Conservation (phyloP, 179 eudicot species). For the Silene coronaria region DNA sequence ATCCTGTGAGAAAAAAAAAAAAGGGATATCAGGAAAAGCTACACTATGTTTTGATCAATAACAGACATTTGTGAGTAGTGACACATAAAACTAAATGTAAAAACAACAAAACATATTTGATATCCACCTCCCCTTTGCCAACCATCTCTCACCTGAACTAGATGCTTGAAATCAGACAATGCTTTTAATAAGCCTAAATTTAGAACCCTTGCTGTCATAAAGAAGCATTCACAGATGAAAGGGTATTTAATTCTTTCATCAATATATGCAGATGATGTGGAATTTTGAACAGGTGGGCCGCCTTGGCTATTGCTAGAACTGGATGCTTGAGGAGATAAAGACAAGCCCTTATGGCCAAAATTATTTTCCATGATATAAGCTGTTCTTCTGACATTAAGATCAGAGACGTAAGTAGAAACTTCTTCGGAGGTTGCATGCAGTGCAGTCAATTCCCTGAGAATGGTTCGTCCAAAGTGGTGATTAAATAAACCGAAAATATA, state of each 20-base stretch:
- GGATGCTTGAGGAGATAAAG: constrained; percentile 56
- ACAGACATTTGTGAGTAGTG: neutral
- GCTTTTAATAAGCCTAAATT: constrained; percentile 89
- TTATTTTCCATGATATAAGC: constrained; percentile 22
- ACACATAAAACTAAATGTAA: neutral
- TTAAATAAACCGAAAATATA: neutral
- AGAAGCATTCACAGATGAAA: constrained; percentile 95
- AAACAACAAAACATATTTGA: neutral
- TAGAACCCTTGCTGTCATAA: constrained; percentile 94
- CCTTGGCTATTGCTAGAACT: constrained; percentile 44
- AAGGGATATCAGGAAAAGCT: constrained; percentile 4
- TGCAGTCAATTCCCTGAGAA: constrained; percentile 73
- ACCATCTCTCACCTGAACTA: constrained; percentile 59
- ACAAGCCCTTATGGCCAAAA: constrained; percentile 43
- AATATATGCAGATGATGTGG: constrained; percentile 33
- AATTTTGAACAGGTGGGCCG: constrained; percentile 32
- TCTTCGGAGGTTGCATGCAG: constrained; percentile 96
- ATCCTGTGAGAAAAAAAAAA: constrained; percentile 44
- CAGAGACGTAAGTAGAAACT: constrained; percentile 54
- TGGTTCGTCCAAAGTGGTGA: constrained; percentile 1
- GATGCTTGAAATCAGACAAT: constrained; percentile 95
- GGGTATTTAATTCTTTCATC: constrained; percentile 49
- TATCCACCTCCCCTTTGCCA: constrained; percentile 4
- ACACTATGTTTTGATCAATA: neutral
- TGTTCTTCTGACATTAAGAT: constrained; percentile 32